phyloP scores from a whole-genome alignment of 768 basidiomycete genomes.

The Amanita pseudoporphyria region DNA sequence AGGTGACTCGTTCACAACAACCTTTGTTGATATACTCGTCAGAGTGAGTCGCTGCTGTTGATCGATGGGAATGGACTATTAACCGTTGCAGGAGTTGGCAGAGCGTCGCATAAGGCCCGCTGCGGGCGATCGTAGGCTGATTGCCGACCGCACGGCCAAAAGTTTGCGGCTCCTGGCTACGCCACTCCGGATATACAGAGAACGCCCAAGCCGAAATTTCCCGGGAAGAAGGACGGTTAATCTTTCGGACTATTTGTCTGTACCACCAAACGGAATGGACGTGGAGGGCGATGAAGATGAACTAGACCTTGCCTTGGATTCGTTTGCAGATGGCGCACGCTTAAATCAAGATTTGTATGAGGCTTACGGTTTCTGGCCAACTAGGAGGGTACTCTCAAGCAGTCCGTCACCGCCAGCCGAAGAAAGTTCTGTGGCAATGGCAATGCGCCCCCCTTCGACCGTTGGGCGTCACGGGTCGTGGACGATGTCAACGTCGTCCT shows the following conservation, averaged over 20 bases:
- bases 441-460: slow-evolving; percentile 16
- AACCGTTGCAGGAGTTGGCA: slow-evolving; percentile 52
- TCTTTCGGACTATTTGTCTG: slow-evolving; percentile 41
- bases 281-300: slow-evolving; percentile 65
- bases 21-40: slow-evolving; percentile 67
- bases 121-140: slow-evolving; percentile 45
- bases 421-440: slow-evolving; percentile 14
- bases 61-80: not conserved
- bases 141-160: slow-evolving; percentile 60
- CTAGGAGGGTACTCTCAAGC: slow-evolving; percentile 9
- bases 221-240: slow-evolving; percentile 30
- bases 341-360: slow-evolving; percentile 57
- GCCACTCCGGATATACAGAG: slow-evolving; percentile 44
- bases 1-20: slow-evolving; percentile 74
- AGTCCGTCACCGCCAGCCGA: slow-evolving; percentile 28
- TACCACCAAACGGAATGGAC: slow-evolving; percentile 46
- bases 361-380: slow-evolving; percentile 31
- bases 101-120: slow-evolving; percentile 54
- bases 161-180: slow-evolving; percentile 49
- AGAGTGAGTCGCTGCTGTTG: slow-evolving; percentile 39
- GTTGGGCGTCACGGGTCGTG: slow-evolving; percentile 23
- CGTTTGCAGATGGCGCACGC: slow-evolving; percentile 43
- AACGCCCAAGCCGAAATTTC: slow-evolving; percentile 23
- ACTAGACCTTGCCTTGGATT: slow-evolving; percentile 34
- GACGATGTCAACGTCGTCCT: slow-evolving; percentile 17